Base-by-base conservation (phyloP, 2,329 filamentous ascomycete genomes). In the Meredithiella fracta region DNA sequence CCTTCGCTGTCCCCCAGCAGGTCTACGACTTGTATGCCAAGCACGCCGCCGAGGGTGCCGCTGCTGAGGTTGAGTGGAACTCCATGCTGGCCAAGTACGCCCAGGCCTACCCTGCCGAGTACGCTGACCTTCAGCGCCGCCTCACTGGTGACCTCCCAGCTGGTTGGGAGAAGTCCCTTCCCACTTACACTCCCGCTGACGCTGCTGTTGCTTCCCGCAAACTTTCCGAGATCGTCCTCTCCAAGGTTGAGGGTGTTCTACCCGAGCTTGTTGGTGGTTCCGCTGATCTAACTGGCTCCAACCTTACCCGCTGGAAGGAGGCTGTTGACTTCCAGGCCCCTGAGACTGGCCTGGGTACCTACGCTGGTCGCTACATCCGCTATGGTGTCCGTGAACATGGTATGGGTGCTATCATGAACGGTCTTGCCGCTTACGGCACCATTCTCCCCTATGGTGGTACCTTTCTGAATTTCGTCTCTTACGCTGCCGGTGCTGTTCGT, bases 381-480 rank as follows among this genome's bases (percentile, higher is more conserved):
- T 92, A 90, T 67, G 88, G 88, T 79, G 86, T 94, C 65, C 85
- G 88, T 70, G 88, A 94, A 77, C 88, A 94, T 71, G 86, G 73
- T 64, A 94, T 94, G 88, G 87, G 85, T 67, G 86, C 86, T 66
- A 87, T 94, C 72, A 85, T 94, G 75, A 95, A 95, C 78, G 92
- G 92, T 74, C 78, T 98, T 59, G 82, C 89, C 62, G 92, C 90
- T 61, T 98, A 97, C 72, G 92, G 92, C 65, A 94, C 89, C 66
- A 77, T 96, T 67, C 84, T 98, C 67, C 92, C 92, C 64, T 94
- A 90, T 64, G 82, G 82, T 63, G 92, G 92, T 73, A 97, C 92
- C 66, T 98, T 98, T 83, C 78, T 98, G 64, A 98, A 97, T 85
- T 98, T 98, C 72, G 89, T 97, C 64, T 97, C 91, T 25, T 98